Evolutionary conservation across 1,284 basidiomycete genomes (phyloP).

Genomic region (Boletellus sp.): DNA sequence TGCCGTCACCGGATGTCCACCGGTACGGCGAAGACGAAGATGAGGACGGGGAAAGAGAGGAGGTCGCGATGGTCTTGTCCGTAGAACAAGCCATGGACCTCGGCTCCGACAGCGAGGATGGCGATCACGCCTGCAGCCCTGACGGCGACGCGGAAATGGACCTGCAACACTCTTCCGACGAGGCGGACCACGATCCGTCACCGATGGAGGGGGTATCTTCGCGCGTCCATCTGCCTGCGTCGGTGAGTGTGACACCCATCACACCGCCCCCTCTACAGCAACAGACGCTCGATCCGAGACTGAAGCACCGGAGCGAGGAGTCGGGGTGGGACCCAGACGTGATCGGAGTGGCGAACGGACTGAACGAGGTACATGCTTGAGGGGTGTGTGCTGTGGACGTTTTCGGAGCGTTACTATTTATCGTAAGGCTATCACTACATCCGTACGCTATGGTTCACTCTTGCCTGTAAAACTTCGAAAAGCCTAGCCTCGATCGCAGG

Average conservation of each 20-base stretch:
- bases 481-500: not conserved
- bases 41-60: constrained; percentile 26
- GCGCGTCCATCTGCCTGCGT: constrained; percentile 20
- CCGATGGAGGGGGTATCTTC: constrained; percentile 33
- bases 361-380: constrained; percentile 17
- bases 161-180: constrained; percentile 29
- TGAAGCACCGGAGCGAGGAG: constrained; percentile 32
- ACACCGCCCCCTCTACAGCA: constrained; percentile 23
- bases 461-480: not conserved
- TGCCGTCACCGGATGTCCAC: constrained; percentile 27
- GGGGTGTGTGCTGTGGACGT: not conserved
- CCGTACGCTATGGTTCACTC: not conserved
- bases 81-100: constrained; percentile 55
- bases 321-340: constrained; percentile 27
- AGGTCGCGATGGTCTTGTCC: constrained; percentile 38
- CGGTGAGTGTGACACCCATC: constrained; percentile 32
- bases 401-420: constrained; percentile 14
- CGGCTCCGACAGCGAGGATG: constrained; percentile 39
- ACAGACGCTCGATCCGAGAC: constrained; percentile 27
- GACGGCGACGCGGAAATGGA: constrained; percentile 30
- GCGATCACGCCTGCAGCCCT: constrained; percentile 25
- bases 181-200: constrained; percentile 28
- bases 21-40: constrained; percentile 9
- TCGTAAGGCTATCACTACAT: constrained; percentile 21
- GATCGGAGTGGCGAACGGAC: constrained; percentile 16